Evolutionary conservation across 208 protist species (phyloP).

Genomic region (Porcisia hertigi): DNA sequence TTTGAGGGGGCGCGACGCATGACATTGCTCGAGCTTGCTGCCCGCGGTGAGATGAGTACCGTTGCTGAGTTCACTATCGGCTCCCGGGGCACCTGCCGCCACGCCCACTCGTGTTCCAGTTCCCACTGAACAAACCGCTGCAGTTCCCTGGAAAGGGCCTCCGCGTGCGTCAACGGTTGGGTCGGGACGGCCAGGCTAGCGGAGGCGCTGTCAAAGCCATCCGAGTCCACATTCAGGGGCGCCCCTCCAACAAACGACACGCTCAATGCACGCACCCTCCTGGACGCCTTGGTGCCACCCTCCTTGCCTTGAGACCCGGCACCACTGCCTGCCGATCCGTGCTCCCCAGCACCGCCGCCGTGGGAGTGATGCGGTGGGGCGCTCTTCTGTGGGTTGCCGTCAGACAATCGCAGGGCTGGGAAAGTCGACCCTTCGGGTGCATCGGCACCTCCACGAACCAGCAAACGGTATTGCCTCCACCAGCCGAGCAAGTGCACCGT

Average conservation of each 20-base stretch:
- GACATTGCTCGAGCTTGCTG: background rate
- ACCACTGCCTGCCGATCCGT: background rate
- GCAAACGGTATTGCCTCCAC: constrained; percentile 25
- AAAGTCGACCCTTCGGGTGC: background rate
- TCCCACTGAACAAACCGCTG: constrained; percentile 47
- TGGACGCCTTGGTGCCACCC: background rate
- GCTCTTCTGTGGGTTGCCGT: constrained; percentile 25
- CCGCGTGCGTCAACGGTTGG: constrained; percentile 4
- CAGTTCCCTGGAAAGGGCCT: constrained; percentile 29
- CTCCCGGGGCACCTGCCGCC: constrained; percentile 49
- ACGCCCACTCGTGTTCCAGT: constrained; percentile 60
- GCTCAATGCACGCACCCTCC: constrained; percentile 13
- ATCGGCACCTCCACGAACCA: constrained; percentile 29
- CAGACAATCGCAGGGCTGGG: constrained; percentile 18
- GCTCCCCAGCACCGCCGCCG: constrained; percentile 1
- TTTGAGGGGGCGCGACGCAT: background rate
- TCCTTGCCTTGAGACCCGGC: constrained; percentile 8
- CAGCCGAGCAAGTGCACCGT: constrained; percentile 66
- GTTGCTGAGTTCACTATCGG: constrained; percentile 9
- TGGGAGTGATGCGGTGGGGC: background rate
- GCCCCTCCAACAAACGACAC: background rate
- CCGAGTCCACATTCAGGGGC: constrained; percentile 30
- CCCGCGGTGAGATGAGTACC: background rate
- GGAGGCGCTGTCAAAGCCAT: constrained; percentile 4
- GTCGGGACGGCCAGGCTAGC: background rate